Percentiles rank a stretch among this genome's conserved stretches.
Conservation (phyloP, 345 rosid species). For the Citrus medica region DNA sequence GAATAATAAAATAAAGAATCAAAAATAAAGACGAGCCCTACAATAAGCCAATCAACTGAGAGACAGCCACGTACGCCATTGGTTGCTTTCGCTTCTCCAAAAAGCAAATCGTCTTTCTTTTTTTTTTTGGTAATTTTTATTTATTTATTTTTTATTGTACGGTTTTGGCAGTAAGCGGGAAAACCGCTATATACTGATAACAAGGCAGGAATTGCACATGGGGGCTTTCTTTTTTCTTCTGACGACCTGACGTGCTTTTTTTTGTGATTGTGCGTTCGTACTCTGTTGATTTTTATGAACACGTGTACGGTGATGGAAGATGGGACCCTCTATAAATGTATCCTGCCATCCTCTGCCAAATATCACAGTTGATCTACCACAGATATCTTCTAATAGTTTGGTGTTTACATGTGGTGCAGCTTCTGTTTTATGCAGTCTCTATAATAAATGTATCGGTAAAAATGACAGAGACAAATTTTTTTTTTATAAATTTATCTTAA, state of each 20-base stretch:
- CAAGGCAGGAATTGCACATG: conserved; percentile 12
- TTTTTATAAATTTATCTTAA: too few species aligned
- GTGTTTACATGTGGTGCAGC: background rate
- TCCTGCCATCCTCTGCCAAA: background rate
- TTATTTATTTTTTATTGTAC: background rate
- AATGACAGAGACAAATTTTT: too few species aligned
- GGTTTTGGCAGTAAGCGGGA: conserved; percentile 19
- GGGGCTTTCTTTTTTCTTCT: background rate
- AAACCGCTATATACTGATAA: background rate
- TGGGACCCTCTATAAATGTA: background rate
- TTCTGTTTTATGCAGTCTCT: background rate
- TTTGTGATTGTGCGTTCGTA: conserved; percentile 26
- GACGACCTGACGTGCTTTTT: conserved; percentile 2
- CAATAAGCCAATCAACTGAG: background rate
- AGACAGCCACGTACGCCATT: background rate
- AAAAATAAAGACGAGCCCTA: background rate
- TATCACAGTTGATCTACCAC: background rate
- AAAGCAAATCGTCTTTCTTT: conserved; percentile 10
- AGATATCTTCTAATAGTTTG: too few species aligned
- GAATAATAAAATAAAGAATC: background rate
- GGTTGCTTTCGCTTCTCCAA: conserved; percentile 7
- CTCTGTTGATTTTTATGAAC: background rate
- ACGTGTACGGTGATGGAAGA: conserved; percentile 27
- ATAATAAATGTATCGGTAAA: too few species aligned
- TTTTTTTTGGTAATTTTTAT: background rate